Evolutionary conservation across 1,139 yeast species (phyloP), one percentile per base, ranked within the genome.

Genomic region (Kluyveromyces sp.): DNA sequence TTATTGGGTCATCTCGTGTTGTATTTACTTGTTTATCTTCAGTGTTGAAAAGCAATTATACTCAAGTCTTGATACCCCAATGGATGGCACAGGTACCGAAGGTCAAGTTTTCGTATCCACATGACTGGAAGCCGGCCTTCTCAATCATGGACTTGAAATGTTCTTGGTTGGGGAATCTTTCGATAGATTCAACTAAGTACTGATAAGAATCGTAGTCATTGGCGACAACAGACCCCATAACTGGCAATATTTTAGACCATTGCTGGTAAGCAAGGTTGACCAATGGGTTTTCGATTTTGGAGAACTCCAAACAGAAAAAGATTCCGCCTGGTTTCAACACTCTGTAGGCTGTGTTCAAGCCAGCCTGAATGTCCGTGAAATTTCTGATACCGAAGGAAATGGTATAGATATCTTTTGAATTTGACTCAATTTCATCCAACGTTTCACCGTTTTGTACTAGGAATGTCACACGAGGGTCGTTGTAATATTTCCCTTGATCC

Each of bases 241-340:
- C 74, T 17, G 99, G 99, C 53, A 92, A 74, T 43, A 85, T 70
- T 42, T 87, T 83, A 12, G 96, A 85, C 74, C 94, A 94, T 34
- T 88, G 81, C 60, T 84, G 88, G 69, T 92, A 92, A 28, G 80
- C 69, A 47, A 78, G 71, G 60, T 85, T 92, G 43, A 94, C 67
- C 12, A 82, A 60, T 22, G 86, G 80, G 62, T 87, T 84, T 46
- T 85, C 84, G 47, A 94, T 96, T 61, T 88, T 92, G 47, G 95
- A 83, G 60, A 92, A 92, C 65, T 92, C 99, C 49, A 92, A 74
- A 66, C 97, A 89, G 33, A 96, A 96, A 64, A 92, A 94, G 41
- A 94, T 86, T 58, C 99, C 99, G 59, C 99, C 98, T n/a, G 96
- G 98, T 65, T 83, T 86, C 60, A 92, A 75, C 26, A 89, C 94